Evolutionary conservation across 2,329 filamentous ascomycete species (phyloP), one percentile per base, ranked within the genome.

Genomic region (Fusarium hainanense): DNA sequence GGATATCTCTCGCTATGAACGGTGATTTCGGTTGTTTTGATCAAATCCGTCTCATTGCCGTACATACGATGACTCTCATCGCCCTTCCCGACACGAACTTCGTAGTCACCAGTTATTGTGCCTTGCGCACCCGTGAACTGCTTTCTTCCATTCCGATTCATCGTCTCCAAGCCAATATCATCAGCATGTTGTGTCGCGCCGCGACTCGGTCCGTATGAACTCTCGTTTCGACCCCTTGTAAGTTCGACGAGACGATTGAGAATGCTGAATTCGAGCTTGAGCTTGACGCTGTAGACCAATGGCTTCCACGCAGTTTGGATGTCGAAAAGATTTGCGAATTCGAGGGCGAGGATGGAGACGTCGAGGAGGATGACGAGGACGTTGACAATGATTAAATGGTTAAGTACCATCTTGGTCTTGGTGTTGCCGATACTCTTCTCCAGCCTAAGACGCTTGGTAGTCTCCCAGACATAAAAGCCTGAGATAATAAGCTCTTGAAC

Each of bases 401-500:
- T 69, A 23, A 75, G 49, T 5, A 77, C 63, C 6, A 54, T 54
- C 2, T 66, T 68, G 0, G 69, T 68, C 14, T 57, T 66, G 2
- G 44, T 55, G 23, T 64, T 71, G 20, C 66, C 66, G 3, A 76
- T 44, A 6, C 67, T 68, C 9, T 80, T 79, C 54, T 85, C 81
- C 8, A 83, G 68, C 13, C 79, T 80, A 16, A 88, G 76, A 47
- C 87, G 81, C 21, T 81, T 82, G 44, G 82, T 76, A 0, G 86
- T 86, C 54, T 87, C 84, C 74, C 78, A 80, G 47, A 88, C 86
- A 68, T 87, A 88, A 4, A 87, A 71, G 0, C 80, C 81, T 0
- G 85, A 87, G 37, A 88, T 82, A 49, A 86, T 80, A 46, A 85
- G 79, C 63, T 88, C 86, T 72, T 88, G 86, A 3, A 87, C 58